These are phyloP conservation scores for Ensete glaucum DNA, from an alignment of 176 grass and related monocot species.

Conservation along the genomic window DNA sequence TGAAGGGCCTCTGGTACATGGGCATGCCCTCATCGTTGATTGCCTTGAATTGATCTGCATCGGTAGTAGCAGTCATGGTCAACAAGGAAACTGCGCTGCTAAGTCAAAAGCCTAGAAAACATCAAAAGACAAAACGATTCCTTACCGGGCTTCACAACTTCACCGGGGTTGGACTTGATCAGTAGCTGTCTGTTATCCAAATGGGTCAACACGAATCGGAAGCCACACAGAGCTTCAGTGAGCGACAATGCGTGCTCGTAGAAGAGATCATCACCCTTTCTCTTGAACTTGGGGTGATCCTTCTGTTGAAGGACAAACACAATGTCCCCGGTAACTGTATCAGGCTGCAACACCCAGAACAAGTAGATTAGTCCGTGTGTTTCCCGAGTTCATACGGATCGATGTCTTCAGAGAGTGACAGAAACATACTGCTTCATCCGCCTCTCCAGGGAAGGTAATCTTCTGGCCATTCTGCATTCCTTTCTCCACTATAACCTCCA, in stretches of 20 bases:
- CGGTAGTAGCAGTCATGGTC: too few relatives aligned
- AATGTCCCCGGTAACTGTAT: background rate
- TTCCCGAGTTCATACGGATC: background rate
- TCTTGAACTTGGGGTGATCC: conserved; percentile 13
- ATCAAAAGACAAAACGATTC: background rate
- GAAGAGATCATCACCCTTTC: conserved; percentile 13
- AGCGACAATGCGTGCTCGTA: conserved; percentile 4
- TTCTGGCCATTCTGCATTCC: conserved; percentile 92
- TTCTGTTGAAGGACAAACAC: conserved; percentile 7
- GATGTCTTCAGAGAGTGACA: too few relatives aligned
- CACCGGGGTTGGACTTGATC: conserved; percentile 17
- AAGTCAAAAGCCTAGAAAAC: background rate
- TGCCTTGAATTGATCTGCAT: conserved; percentile 22
- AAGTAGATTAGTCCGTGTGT: background rate
- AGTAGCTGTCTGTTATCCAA: conserved; percentile 14
- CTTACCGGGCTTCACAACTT: conserved; percentile 22
- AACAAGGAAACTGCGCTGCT: background rate
- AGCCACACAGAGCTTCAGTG: conserved; percentile 3
- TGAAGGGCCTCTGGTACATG: conserved; percentile 17
- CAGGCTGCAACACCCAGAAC: background rate
- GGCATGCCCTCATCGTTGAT: conserved; percentile 25
- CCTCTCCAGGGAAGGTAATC: conserved; percentile 97
- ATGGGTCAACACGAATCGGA: conserved; percentile 10
- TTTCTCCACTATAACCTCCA: conserved; percentile 92
- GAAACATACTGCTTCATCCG: conserved; percentile 77